A percentile compares a stretch with the other conserved stretches of the same genome.
phyloP scores from a whole-genome alignment of 2,329 filamentous ascomycete genomes.

The Trichoderma atrobrunneum region DNA sequence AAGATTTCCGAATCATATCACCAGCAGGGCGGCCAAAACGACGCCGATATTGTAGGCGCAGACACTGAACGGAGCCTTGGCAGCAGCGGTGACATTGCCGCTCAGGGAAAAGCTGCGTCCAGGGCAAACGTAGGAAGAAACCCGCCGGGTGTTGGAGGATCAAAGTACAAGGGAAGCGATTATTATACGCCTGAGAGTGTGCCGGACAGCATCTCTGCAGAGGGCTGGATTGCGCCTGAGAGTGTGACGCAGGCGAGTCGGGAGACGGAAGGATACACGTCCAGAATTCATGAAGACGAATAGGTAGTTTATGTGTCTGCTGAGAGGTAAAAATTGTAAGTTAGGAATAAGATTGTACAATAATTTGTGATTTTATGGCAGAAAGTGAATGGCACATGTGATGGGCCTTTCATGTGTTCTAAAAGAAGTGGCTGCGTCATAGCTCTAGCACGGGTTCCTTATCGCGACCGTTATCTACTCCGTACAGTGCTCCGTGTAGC shows the following conservation, averaged over 20 bases:
- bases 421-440: not conserved
- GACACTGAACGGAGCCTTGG: too few species aligned
- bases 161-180: too few species aligned
- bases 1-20: too few species aligned
- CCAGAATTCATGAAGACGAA: not conserved
- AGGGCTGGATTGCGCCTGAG: constrained; percentile 36
- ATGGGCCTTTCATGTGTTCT: not conserved
- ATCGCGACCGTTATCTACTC: constrained; percentile 4
- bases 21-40: too few species aligned
- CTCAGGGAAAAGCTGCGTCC: too few species aligned
- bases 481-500: not conserved
- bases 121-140: too few species aligned
- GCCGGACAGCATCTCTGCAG: constrained; percentile 28
- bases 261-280: constrained; percentile 27
- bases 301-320: not conserved
- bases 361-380: not conserved
- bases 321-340: not conserved
- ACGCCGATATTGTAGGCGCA: too few species aligned
- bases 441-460: not conserved
- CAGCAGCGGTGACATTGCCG: too few species aligned
- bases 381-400: not conserved
- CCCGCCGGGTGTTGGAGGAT: too few species aligned
- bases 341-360: not conserved
- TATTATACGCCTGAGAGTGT: too few species aligned
- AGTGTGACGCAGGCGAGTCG: constrained; percentile 39